Percentiles rank a stretch among this genome's conserved stretches.
phyloP scores from a whole-genome alignment of 2,329 filamentous ascomycete species.

The Ramularia endophylla region DNA sequence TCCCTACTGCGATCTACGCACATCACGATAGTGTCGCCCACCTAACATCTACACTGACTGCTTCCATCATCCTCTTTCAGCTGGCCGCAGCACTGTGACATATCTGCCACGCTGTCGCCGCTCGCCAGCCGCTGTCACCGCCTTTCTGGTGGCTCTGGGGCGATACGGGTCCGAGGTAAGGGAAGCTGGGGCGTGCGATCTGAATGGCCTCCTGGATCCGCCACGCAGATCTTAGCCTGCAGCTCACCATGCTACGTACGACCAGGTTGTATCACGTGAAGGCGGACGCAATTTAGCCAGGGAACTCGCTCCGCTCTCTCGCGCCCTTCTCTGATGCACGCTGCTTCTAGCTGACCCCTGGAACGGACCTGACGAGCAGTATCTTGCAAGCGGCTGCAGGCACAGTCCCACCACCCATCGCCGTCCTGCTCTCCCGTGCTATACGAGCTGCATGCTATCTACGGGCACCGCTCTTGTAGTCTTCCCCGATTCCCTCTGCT shows the following conservation, averaged over 20 bases:
- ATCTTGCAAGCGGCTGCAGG: slow-evolving; percentile 4
- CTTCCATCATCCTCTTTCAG: too few species aligned
- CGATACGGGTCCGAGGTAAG: slow-evolving; percentile 15
- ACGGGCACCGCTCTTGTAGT: slow-evolving; percentile 6
- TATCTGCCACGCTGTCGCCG: slow-evolving; percentile 23
- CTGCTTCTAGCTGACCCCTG: slow-evolving; percentile 6
- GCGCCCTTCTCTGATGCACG: slow-evolving; percentile 5
- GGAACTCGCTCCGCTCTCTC: slow-evolving; percentile 4
- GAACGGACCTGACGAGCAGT: slow-evolving; percentile 4
- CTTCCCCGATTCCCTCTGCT: slow-evolving; percentile 4
- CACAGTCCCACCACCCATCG: background rate
- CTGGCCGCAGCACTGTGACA: too few species aligned
- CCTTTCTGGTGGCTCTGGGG: slow-evolving; percentile 14
- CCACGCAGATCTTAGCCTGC: slow-evolving; percentile 16
- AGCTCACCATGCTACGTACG: slow-evolving; percentile 12
- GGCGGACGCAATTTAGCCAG: slow-evolving; percentile 5
- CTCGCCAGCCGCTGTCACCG: slow-evolving; percentile 22
- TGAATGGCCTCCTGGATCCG: slow-evolving; percentile 14
- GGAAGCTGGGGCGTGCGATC: slow-evolving; percentile 15
- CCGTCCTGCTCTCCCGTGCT: slow-evolving; percentile 3
- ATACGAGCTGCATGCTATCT: slow-evolving; percentile 15
- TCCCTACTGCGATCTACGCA: too few species aligned
- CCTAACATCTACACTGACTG: too few species aligned
- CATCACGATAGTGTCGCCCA: too few species aligned
- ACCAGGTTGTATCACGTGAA: slow-evolving; percentile 24